Evolutionary conservation across 768 basidiomycete genomes (phyloP).

Genomic region (Amanita muscaria): DNA sequence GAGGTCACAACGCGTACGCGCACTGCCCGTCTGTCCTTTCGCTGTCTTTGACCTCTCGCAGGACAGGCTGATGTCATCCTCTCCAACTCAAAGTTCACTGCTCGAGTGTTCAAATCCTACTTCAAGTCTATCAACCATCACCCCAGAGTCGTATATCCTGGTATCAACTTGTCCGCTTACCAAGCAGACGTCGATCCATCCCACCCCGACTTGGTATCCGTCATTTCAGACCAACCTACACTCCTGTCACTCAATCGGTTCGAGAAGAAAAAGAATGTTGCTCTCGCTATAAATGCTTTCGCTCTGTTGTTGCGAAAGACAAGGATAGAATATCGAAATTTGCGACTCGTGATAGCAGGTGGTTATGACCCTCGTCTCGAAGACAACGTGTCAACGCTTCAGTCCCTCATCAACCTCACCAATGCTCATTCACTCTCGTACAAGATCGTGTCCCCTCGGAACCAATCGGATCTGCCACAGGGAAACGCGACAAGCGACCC

Average conservation of each 20-base stretch:
- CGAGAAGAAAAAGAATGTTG: constrained; percentile 89
- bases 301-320: constrained; percentile 36
- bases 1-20: constrained; percentile 79
- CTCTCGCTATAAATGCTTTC: constrained; percentile 75
- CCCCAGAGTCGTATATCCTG: constrained; percentile 88
- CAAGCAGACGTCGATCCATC: constrained; percentile 32
- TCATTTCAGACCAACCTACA: constrained; percentile 61
- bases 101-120: constrained; percentile 66
- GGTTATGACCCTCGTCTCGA: constrained; percentile 85
- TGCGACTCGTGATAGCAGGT: constrained; percentile 77
- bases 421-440: constrained; percentile 48
- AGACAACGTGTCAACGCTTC: constrained; percentile 73
- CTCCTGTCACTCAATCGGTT: constrained; percentile 89
- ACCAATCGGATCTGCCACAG: constrained; percentile 32
- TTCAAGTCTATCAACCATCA: constrained; percentile 56
- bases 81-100: constrained; percentile 87
- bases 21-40: neutral
- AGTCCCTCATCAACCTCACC: constrained; percentile 49
- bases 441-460: constrained; percentile 38
- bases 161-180: constrained; percentile 79
- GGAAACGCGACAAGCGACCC: constrained; percentile 33
- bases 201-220: constrained; percentile 43
- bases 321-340: constrained; percentile 19
- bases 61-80: constrained; percentile 87
- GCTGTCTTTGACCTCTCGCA: constrained; percentile 21